Evolutionary conservation across 371 early-diverging fungal species (phyloP).

Genomic region (Entomophthora muscae): DNA sequence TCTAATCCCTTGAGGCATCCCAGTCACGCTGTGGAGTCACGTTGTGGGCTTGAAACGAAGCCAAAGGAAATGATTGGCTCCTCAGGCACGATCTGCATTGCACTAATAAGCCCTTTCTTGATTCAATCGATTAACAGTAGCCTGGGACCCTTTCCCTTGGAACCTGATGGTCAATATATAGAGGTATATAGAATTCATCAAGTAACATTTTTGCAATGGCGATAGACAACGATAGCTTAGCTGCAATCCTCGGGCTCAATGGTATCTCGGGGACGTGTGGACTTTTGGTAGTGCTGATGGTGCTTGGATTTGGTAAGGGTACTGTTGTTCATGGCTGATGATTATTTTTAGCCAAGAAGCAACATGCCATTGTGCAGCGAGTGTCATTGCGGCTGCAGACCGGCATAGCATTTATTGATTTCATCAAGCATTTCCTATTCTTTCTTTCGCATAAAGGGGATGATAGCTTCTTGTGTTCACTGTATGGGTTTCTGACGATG

Average conservation of each 20-base stretch:
- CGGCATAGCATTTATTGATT: constrained; percentile 1
- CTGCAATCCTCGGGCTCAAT: not conserved
- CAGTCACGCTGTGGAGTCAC: too few relatives aligned
- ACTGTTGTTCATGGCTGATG: not conserved
- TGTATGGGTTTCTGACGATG: not conserved
- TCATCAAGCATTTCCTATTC: not conserved
- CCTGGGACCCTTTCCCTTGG: too few relatives aligned
- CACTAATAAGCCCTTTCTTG: too few relatives aligned
- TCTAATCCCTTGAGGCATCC: too few relatives aligned
- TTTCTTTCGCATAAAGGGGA: not conserved
- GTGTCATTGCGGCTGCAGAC: not conserved
- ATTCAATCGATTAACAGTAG: too few relatives aligned
- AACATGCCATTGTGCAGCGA: not conserved
- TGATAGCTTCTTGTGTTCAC: not conserved
- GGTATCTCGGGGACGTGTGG: not conserved
- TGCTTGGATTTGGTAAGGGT: not conserved
- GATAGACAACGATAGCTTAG: too few relatives aligned
- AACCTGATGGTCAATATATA: too few relatives aligned
- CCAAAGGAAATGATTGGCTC: too few relatives aligned
- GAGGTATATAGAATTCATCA: too few relatives aligned
- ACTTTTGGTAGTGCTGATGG: not conserved
- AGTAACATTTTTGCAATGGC: too few relatives aligned
- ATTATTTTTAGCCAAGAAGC: not conserved
- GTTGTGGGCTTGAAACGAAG: too few relatives aligned
- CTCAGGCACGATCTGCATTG: too few relatives aligned